phyloP scores from a whole-genome alignment of 1,284 basidiomycete genomes.

The Schizopora paradoxa region DNA sequence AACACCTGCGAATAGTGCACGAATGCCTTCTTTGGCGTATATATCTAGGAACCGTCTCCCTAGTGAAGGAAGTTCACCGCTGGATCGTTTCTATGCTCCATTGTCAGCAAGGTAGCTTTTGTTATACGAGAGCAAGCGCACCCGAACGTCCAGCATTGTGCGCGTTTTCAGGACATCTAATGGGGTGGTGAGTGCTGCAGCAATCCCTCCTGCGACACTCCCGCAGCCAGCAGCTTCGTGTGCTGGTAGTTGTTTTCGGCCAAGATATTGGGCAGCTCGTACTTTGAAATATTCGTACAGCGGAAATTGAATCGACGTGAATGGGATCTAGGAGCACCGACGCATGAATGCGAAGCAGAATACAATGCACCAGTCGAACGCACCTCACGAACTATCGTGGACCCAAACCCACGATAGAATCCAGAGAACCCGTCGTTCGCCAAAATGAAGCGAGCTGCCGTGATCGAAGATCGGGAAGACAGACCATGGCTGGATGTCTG shows the following conservation, averaged over 20 bases:
- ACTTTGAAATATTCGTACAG: constrained; percentile 89
- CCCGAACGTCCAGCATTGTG: constrained; percentile 89
- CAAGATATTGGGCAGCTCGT: constrained; percentile 45
- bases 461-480: constrained; percentile 39
- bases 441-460: constrained; percentile 45
- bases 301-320: constrained; percentile 97
- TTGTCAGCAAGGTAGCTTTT: not conserved
- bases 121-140: constrained; percentile 31
- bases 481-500: constrained; percentile 71
- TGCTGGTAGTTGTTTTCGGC: constrained; percentile 57
- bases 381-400: constrained; percentile 75
- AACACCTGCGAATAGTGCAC: constrained; percentile 81
- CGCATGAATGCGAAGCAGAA: constrained; percentile 3
- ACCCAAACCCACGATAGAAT: constrained; percentile 77
- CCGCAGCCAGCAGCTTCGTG: constrained; percentile 91
- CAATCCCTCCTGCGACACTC: constrained; percentile 84
- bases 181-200: constrained; percentile 90
- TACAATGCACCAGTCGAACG: constrained; percentile 20
- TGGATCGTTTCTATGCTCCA: constrained; percentile 40
- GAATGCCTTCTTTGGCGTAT: constrained; percentile 66
- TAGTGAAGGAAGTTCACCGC: constrained; percentile 50
- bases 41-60: constrained; percentile 57
- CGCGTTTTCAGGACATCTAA: constrained; percentile 96
- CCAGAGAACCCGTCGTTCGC: constrained; percentile 59
- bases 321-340: constrained; percentile 69